Base-by-base conservation (phyloP, 768 basidiomycete genomes). In the Porphyrellus cyaneotinctus region DNA sequence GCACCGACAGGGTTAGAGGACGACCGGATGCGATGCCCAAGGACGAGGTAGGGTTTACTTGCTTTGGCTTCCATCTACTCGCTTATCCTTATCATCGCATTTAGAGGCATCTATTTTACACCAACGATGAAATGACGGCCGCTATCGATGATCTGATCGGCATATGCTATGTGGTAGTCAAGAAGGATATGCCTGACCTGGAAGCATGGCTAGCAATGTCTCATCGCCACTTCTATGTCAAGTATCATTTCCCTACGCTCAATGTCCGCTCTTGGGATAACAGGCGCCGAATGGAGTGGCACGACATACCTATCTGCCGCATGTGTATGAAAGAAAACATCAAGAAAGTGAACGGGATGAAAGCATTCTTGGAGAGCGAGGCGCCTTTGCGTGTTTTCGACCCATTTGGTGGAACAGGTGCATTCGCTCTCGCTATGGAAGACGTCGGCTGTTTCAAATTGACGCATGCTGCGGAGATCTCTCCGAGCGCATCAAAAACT, bases 401-500 rank as follows among this genome's bases (percentile, higher is more conserved):
- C 59, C 72, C 75, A 1, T 79, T 79, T 47, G 71, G 64, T 4
- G 78, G 78, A 3, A 63, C 65, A 0, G 87, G 87, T 6, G 82
- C 85, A 4, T 86, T 91, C 61, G 78, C 78, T 46, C 64, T 77
- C 18, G 86, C 79, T 0, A 67, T 89, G 68, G 76, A 77, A 15
- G 71, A 79, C 35, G 72, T 76, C 2, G 82, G 78, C 48, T 81
- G 78, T 47, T 57, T 87, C 45, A 75, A 79, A 53, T 61, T 87
- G 5, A 83, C 81, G 0, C 81, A 87, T 70, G 79, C 83, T 0
- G 68, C 90, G 39, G 90, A 92, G 58, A 83, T 88, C 20, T 74
- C 80, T n/a, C 87, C 88, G 0, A 87, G 85, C 63, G 87, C 91
- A 9, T 84, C 85, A 0, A 69, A 70, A 52, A 88, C 89, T 1